A percentile compares a stretch with the other conserved stretches of the same genome.
phyloP scores from a whole-genome alignment of 805 yeast species.

The Kluyveromyces wickerhamii region DNA sequence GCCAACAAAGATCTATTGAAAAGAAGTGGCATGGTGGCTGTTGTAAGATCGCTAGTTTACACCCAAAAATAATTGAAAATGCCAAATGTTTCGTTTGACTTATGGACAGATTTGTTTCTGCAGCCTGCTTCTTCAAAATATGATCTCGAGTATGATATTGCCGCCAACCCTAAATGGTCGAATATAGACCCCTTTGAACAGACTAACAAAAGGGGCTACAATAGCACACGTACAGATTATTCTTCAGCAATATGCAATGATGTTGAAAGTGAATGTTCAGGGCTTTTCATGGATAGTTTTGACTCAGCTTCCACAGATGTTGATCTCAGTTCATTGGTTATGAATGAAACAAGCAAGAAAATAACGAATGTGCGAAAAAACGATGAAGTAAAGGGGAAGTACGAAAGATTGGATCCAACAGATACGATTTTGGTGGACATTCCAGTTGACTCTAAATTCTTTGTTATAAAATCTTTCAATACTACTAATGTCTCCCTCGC shows the following conservation, averaged over 20 bases:
- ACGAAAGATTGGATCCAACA: background rate
- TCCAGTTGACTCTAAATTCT: constrained; percentile 32
- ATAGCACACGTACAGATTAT: too few species aligned
- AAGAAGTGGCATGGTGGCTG: too few species aligned
- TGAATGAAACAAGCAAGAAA: too few species aligned
- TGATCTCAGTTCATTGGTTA: too few species aligned
- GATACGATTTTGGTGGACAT: constrained; percentile 7
- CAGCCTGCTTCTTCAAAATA: background rate
- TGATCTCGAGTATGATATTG: constrained; percentile 1
- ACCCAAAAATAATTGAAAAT: background rate
- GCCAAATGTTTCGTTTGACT: background rate
- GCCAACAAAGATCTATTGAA: too few species aligned
- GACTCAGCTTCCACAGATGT: too few species aligned
- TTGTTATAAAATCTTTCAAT: constrained; percentile 49
- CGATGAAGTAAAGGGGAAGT: background rate
- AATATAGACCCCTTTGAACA: background rate
- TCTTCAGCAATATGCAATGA: too few species aligned
- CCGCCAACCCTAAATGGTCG: background rate
- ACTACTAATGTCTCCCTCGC: constrained; percentile 43
- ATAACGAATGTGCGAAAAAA: too few species aligned
- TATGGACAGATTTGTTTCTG: constrained; percentile 5
- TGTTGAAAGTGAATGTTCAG: too few species aligned
- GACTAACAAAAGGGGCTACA: too few species aligned
- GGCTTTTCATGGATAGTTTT: constrained; percentile 1
- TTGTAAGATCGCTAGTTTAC: too few species aligned